A percentile compares a stretch with the other conserved stretches of the same genome.
phyloP scores from a whole-genome alignment of 495 filamentous ascomycete genomes.

The Filosporella fistucella region DNA sequence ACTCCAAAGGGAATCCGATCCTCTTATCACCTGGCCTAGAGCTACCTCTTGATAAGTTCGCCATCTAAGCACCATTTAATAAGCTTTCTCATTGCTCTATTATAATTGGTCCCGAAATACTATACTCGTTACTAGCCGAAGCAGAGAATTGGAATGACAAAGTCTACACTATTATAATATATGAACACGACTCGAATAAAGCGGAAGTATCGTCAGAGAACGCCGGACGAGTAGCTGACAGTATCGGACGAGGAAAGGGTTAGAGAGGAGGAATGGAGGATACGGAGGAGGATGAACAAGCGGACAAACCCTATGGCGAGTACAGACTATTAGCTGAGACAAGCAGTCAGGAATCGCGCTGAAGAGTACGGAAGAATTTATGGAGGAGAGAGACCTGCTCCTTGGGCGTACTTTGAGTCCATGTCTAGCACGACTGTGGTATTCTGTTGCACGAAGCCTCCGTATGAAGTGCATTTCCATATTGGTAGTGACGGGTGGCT shows the following conservation, averaged over 20 bases:
- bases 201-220: conserved; percentile 17
- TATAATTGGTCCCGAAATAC: conserved; percentile 12
- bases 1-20: conserved; percentile 17
- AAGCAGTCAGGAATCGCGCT: conserved; percentile 16
- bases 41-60: conserved; percentile 18
- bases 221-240: conserved; percentile 15
- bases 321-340: conserved; percentile 13
- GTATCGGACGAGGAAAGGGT: conserved; percentile 18
- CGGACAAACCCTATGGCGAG: conserved; percentile 18
- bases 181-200: conserved; percentile 15
- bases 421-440: conserved; percentile 59
- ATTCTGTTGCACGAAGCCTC: conserved; percentile 44
- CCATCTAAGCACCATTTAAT: conserved; percentile 14
- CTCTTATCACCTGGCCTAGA: conserved; percentile 15
- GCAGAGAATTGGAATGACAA: conserved; percentile 15
- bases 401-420: conserved; percentile 57
- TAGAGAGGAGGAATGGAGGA: conserved; percentile 16
- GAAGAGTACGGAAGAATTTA: no score
- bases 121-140: conserved; percentile 16
- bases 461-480: conserved; percentile 46
- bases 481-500: conserved; percentile 55
- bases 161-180: conserved; percentile 9
- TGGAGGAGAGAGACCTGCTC: no score
- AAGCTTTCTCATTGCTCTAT: conserved; percentile 13
- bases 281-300: conserved; percentile 12